Evolutionary conservation across 805 yeast genomes (phyloP), one percentile per base, ranked within the genome.

Genomic region (baker's yeast (Saccharomyces cerevisiae)): DNA sequence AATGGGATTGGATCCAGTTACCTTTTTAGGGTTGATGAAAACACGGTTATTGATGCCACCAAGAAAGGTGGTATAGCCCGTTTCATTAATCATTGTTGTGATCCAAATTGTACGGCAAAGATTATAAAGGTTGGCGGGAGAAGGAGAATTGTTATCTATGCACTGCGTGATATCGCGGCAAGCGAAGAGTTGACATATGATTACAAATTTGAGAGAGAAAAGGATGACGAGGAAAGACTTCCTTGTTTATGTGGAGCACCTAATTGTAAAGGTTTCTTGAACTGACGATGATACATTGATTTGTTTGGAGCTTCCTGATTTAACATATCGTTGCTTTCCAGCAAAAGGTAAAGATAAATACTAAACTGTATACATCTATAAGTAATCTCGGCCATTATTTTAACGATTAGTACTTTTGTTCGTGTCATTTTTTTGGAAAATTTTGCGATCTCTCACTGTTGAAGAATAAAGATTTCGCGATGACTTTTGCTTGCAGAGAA

Each of bases 21-120:
- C 68, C 73, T 94, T 53, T 94, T 94, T 72, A 76, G 98, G 59
- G 84, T 94, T 47, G 98, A 94, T 66, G 96, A 90, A 65, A 87
- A 87, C 60, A 89, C 96, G 0, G 97, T 94, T 8, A 87, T 94
- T 53, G 99, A 94, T 73, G 99, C 99, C 6, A 92, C 98, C 0
- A 92, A 91, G 67, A 87, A 85, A 59, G 99, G 99, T 28, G 97
- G 98, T 3, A 91, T 91, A 63, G 98, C 99, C 0, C 77, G 99
- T 56, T 94, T 94, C 65, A 94, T 94, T 68, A 94, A 94, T 64
- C 99, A 94, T 69, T 90, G 97, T 68, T 94, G 99, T 73, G 87
- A 86, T 52, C 99, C 99, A 1, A 90, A 96, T 61, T 94, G 99
- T 72, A 90, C 96, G 0, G 98, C 99, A 1, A 92, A 91, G 66